A percentile compares a stretch with the other conserved stretches of the same genome.
phyloP scores from a whole-genome alignment of 2,329 filamentous ascomycete genomes.

The Cylindrodendrum hubeiense region DNA sequence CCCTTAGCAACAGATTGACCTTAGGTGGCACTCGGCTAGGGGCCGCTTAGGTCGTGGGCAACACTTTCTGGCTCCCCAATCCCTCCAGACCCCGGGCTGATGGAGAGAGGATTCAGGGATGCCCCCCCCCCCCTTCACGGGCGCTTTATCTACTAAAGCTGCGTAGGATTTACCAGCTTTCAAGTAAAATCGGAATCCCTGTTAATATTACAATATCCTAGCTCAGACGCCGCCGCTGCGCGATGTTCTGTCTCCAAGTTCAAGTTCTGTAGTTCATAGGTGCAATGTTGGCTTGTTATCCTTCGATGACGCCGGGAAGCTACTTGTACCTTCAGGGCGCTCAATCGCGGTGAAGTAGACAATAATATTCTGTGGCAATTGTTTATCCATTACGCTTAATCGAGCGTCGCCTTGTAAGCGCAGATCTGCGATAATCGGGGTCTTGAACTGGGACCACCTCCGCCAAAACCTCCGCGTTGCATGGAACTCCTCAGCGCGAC shows the following conservation, averaged over 20 bases:
- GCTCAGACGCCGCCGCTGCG: conserved; percentile 3
- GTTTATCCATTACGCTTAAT: conserved; percentile 36
- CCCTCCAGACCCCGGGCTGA: not conserved
- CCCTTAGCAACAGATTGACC: not conserved
- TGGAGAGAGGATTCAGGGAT: not conserved
- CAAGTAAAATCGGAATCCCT: conserved; percentile 23
- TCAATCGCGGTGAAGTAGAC: not conserved
- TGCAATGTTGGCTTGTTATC: not conserved
- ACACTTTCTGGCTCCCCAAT: too few relatives aligned
- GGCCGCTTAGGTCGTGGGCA: not conserved
- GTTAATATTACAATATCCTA: conserved; percentile 30
- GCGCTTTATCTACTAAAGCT: not conserved
- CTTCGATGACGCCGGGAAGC: not conserved
- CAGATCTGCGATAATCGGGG: not conserved
- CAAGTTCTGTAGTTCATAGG: not conserved
- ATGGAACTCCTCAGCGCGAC: not conserved
- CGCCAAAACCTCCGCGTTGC: not conserved
- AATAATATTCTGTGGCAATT: not conserved
- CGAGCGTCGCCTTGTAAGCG: conserved; percentile 3
- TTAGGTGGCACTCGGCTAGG: not conserved
- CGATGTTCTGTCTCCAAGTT: conserved; percentile 5
- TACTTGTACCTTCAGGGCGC: not conserved
- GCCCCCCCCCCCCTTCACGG: not conserved
- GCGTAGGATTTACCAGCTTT: not conserved
- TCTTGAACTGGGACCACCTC: not conserved